These are phyloP conservation scores for Macrolepiota albuminosa DNA, from an alignment of 768 basidiomycete species.

Conservation along the genomic window DNA sequence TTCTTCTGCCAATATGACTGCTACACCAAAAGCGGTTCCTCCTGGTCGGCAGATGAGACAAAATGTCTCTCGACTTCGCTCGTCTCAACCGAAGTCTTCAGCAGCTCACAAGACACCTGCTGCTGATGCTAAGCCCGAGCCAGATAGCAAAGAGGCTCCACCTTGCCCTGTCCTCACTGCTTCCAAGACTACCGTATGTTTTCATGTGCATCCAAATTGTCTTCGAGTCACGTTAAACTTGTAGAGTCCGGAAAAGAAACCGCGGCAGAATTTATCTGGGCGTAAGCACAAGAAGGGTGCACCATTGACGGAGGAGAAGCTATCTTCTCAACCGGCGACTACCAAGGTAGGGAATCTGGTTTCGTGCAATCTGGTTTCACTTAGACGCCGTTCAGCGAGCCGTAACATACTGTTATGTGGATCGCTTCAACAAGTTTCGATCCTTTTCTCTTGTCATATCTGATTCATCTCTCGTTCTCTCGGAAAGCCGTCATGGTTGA, in stretches of 20 bases:
- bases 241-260: neutral
- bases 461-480: neutral
- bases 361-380: neutral
- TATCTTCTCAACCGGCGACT: neutral
- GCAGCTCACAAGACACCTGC: neutral
- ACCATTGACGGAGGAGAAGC: neutral
- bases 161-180: neutral
- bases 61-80: neutral
- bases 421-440: neutral
- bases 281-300: neutral
- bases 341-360: neutral
- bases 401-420: neutral
- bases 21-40: neutral
- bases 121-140: neutral
- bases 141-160: neutral
- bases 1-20: constrained; percentile 1
- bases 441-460: neutral
- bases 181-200: neutral
- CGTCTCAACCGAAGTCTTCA: neutral
- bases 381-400: neutral
- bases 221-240: neutral
- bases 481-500: neutral
- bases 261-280: neutral
- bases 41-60: constrained; percentile 3
- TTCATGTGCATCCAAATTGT: neutral